These are phyloP conservation scores for Yamadazyma trypodendri DNA, from an alignment of 1,139 yeast species.

Conservation along the genomic window DNA sequence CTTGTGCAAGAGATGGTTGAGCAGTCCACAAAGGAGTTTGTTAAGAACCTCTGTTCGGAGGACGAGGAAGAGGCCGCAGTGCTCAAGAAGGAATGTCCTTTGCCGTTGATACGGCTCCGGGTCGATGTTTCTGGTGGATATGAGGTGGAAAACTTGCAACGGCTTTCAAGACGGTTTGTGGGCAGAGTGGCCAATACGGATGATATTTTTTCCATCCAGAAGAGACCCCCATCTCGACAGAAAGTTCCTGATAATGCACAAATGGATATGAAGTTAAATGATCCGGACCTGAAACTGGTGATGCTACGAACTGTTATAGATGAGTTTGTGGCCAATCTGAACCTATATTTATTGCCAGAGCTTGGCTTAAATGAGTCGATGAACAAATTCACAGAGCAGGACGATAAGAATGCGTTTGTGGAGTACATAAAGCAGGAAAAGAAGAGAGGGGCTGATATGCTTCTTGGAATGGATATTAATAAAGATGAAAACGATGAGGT, in stretches of 20 bases:
- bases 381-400: constrained; percentile 71
- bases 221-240: constrained; percentile 33
- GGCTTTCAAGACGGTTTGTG: constrained; percentile 87
- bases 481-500: constrained; percentile 32
- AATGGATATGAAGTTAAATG: constrained; percentile 2
- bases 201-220: constrained; percentile 75
- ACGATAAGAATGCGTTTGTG: constrained; percentile 70
- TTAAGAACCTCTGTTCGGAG: constrained; percentile 26
- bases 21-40: constrained; percentile 53
- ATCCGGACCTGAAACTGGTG: constrained; percentile 14
- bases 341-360: constrained; percentile 72
- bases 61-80: constrained; percentile 8
- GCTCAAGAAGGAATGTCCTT: constrained; percentile 35
- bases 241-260: constrained; percentile 12
- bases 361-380: constrained; percentile 75
- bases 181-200: constrained; percentile 88
- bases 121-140: constrained; percentile 91
- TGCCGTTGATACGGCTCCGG: constrained; percentile 77
- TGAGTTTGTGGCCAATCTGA: constrained; percentile 59
- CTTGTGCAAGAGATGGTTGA: constrained; percentile 68
- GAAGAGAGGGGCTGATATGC: constrained; percentile 55
- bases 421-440: constrained; percentile 70
- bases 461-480: constrained; percentile 46
- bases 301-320: constrained; percentile 54
- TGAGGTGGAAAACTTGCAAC: constrained; percentile 85